phyloP scores from a whole-genome alignment of 2,329 filamentous ascomycete genomes.

The Talaromyces amestolkiae region DNA sequence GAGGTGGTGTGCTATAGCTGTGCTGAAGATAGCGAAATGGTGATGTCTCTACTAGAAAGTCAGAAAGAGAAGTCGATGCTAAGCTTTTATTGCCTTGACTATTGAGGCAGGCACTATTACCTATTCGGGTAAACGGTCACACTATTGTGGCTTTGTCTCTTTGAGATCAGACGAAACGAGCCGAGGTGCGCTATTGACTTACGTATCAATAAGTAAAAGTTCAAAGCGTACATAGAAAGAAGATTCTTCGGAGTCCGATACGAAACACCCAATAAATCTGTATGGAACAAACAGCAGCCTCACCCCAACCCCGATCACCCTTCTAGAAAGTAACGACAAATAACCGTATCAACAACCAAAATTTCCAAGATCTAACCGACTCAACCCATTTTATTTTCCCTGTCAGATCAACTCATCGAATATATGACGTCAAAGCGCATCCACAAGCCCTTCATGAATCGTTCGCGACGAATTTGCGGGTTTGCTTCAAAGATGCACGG shows the following conservation, averaged over 20 bases:
- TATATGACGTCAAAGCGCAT: constrained; percentile 1
- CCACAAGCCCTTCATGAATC: not conserved
- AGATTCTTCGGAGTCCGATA: not conserved
- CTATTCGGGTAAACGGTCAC: not conserved
- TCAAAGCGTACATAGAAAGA: not conserved
- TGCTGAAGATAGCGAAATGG: constrained; percentile 30
- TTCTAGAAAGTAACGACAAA: not conserved
- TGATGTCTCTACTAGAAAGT: not conserved
- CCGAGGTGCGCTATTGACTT: not conserved
- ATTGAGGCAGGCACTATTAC: not conserved
- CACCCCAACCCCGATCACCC: not conserved
- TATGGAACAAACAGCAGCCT: not conserved
- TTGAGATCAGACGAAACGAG: not conserved
- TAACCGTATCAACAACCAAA: not conserved
- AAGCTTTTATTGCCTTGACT: not conserved
- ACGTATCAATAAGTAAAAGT: not conserved
- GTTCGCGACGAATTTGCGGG: not conserved
- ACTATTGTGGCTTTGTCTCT: not conserved
- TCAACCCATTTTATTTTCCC: not conserved
- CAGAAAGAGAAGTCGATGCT: not conserved
- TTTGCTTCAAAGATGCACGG: not conserved
- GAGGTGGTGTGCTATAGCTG: constrained; percentile 57
- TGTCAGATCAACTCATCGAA: not conserved
- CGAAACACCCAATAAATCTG: not conserved
- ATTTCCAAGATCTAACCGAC: not conserved